Base-by-base conservation (phyloP, 352 stramenopile species). In the Globisporangium cystogenes region DNA sequence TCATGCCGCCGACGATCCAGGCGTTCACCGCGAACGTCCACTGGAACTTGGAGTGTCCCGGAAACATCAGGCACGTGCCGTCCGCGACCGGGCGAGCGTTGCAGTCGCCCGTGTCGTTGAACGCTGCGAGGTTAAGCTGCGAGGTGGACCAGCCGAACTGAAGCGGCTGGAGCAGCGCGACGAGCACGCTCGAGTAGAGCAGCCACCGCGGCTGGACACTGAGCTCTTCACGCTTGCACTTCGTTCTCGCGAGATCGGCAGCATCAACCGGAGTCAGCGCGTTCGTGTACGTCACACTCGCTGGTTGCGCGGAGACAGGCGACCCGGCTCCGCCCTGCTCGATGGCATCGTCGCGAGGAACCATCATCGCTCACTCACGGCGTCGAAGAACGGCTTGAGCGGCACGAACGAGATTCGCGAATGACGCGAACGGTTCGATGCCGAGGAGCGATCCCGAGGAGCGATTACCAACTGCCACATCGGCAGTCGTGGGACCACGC, bases 91-190 rank as follows among this genome's bases (percentile, higher is more conserved):
- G 68, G 5, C 54, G 41, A 4, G 56, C 53, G 23, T 59, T 52
- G 42, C 72, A 83, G 15, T 64, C 67, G 29, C 59, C 51, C 24
- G 63, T 31, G 57, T 70, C 50, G 42, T 75, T 48, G 46, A 73
- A 83, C 7, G 58, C 58, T 16, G 57, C 65, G 29, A 74, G 59
- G 60, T 83, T 83, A 60, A 89, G 61, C 48, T 92, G 81, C 12
- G 70, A 71, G 6, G 76, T 72, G 12, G 70, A 76, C 81, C 72
- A 83, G 20, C 72, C 70, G 50, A 67, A 74, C 60, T 83, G 72
- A 29, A 75, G 41, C 10, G 73, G 50, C 36, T 78, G 72, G 23
- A 90, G 48, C 39, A 86, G 45, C 40, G 63, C 58, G 23, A 92
- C 59, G 7, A 68, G 31, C 24, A 35, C 23, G 39, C 43, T 21